Conservation (phyloP, 148 eudicot species). For the Amaranthus hypochondriacus region DNA sequence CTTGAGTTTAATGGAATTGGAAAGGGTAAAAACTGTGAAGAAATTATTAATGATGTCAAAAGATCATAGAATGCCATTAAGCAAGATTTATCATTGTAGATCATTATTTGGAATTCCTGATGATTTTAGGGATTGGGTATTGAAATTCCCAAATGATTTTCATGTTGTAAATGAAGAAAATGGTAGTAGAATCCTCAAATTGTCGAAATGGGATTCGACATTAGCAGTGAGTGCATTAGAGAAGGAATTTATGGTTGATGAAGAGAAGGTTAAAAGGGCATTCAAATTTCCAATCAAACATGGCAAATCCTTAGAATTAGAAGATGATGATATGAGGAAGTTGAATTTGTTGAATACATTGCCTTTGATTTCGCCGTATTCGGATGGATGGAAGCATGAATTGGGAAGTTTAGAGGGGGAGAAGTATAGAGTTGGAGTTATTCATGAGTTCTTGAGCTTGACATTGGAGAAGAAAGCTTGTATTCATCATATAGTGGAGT, state of each 20-base stretch:
- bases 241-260: slow-evolving; percentile 74
- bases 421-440: slow-evolving; percentile 81
- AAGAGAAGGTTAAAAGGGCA: slow-evolving; percentile 66
- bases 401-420: slow-evolving; percentile 82
- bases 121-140: slow-evolving; percentile 79
- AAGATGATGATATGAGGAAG: slow-evolving; percentile 47
- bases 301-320: slow-evolving; percentile 65
- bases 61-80: slow-evolving; percentile 60
- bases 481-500: slow-evolving; percentile 95
- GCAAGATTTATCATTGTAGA: slow-evolving; percentile 74
- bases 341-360: slow-evolving; percentile 73
- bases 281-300: slow-evolving; percentile 73
- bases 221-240: slow-evolving; percentile 80
- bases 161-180: slow-evolving; percentile 44
- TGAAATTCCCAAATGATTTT: slow-evolving; percentile 60
- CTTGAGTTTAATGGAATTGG: slow-evolving; percentile 40
- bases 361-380: slow-evolving; percentile 94
- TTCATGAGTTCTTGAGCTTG: slow-evolving; percentile 93
- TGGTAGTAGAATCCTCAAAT: slow-evolving; percentile 66
- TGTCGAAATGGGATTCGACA: slow-evolving; percentile 66
- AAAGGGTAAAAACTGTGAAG: slow-evolving; percentile 61
- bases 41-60: slow-evolving; percentile 82
- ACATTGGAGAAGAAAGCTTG: slow-evolving; percentile 96
- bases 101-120: slow-evolving; percentile 73
- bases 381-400: slow-evolving; percentile 76